These are phyloP conservation scores for Tolypocladium endophyticum DNA, from an alignment of 2,329 filamentous ascomycete species.

Conservation along the genomic window DNA sequence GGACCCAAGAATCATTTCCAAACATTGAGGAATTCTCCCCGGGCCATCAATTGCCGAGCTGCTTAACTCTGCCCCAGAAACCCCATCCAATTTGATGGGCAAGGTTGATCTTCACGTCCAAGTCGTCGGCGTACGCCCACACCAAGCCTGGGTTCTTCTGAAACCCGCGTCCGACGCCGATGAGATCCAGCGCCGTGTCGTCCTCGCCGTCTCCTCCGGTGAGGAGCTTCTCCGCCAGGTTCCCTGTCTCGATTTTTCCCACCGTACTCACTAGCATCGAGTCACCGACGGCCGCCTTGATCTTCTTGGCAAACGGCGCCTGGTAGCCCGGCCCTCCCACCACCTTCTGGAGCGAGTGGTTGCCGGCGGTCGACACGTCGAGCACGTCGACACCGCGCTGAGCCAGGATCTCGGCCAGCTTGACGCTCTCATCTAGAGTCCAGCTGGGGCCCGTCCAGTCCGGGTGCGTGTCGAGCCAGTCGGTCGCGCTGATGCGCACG, in stretches of 20 bases:
- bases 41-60: neutral
- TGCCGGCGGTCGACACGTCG: constrained; percentile 61
- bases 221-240: constrained; percentile 37
- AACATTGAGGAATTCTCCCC: neutral
- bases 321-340: constrained; percentile 56
- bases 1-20: neutral
- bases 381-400: constrained; percentile 62
- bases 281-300: constrained; percentile 62
- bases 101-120: constrained; percentile 33
- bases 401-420: constrained; percentile 52
- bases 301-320: constrained; percentile 55
- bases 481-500: constrained; percentile 61
- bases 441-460: constrained; percentile 49
- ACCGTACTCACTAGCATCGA: constrained; percentile 36
- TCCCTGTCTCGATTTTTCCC: constrained; percentile 35
- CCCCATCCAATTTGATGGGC: constrained; percentile 47
- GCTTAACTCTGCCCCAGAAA: constrained; percentile 24
- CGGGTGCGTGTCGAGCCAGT: constrained; percentile 59
- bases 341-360: constrained; percentile 48
- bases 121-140: constrained; percentile 43
- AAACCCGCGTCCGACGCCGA: constrained; percentile 41
- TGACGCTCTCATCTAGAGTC: constrained; percentile 53
- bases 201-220: constrained; percentile 17
- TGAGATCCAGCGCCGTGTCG: constrained; percentile 35
- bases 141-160: constrained; percentile 49